Base-by-base conservation (phyloP, 441 rosid species). In the Jatropha multifida region DNA sequence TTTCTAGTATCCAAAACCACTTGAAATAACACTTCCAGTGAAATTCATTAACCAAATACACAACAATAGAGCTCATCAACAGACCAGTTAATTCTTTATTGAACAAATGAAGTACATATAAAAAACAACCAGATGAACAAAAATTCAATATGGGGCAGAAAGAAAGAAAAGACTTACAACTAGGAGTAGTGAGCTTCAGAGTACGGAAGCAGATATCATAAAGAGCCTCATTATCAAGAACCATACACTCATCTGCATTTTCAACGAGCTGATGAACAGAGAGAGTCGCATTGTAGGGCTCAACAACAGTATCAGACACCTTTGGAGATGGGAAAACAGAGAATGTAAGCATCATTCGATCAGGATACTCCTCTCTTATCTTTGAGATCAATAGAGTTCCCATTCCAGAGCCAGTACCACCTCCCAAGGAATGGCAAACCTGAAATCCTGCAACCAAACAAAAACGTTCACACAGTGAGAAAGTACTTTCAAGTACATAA, bases 151-250 rank as follows among this genome's bases (percentile, higher is more conserved):
- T 41, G 26, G 7, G 44, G 18, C 20, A 68, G 40, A 38, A 38
- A 26, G 60, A 51, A 54, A 58, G 70, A 8, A 20, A 40, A 3
- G 4, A 55, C 90, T 84, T 84, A 87, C 90, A 87, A 62, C 87
- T 84, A 27, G 88, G 90, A 55, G 88, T 85, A 48, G 87, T 81
- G 81, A 87, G 90, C 89, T 87, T 87, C 61, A 85, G 85, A 71
- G 90, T 87, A 67, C 90, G 86, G 82, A 87, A 87, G 73, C 90
- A 87, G 68, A 87, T 87, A 76, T 85, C 90, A 18, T 85, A 87
- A 37, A 85, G 86, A 20, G 90, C 88, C 69, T 87, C 87, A 27
- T 86, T 86, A 55, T 86, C 89, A 51, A 86, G 86, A 75, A 86
- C 89, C 87, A 86, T 84, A 69, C 90, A 86, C 81, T 86, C 88